Percentiles rank a stretch among this genome's conserved stretches.
Evolutionary conservation across 2,329 filamentous ascomycete species (phyloP).

Genomic region (Colletotrichum tropicicola): DNA sequence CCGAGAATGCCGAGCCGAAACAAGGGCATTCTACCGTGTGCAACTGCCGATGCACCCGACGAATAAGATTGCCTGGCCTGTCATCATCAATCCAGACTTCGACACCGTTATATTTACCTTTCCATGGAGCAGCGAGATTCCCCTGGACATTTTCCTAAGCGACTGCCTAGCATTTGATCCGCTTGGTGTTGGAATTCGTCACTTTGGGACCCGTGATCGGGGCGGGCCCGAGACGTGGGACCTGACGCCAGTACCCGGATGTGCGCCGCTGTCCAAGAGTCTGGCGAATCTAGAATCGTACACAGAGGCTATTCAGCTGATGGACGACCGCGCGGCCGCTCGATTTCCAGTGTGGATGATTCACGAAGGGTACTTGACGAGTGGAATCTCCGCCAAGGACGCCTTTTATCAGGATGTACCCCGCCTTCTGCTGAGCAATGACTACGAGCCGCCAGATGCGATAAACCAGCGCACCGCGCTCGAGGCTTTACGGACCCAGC

Average conservation of each 20-base stretch:
- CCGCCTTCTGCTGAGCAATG: slow-evolving; percentile 20
- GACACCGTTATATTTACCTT: slow-evolving; percentile 33
- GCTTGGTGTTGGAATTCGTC: slow-evolving; percentile 23
- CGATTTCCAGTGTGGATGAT: slow-evolving; percentile 31
- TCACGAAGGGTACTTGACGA: slow-evolving; percentile 28
- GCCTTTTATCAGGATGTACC: slow-evolving; percentile 24
- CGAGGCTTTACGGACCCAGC: slow-evolving; percentile 7
- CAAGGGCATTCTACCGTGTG: slow-evolving; percentile 33
- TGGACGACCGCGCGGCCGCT: slow-evolving; percentile 26
- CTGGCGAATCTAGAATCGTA: slow-evolving; percentile 26
- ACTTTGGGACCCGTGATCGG: slow-evolving; percentile 26
- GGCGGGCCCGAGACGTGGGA: slow-evolving; percentile 30
- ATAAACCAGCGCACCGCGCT: slow-evolving; percentile 22
- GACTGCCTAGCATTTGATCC: slow-evolving; percentile 29
- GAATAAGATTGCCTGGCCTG: slow-evolving; percentile 30
- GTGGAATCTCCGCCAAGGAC: slow-evolving; percentile 21
- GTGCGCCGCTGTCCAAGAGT: slow-evolving; percentile 20
- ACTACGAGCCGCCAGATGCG: slow-evolving; percentile 25
- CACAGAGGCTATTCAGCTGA: slow-evolving; percentile 29
- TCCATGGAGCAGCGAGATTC: slow-evolving; percentile 30
- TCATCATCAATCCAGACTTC: slow-evolving; percentile 32
- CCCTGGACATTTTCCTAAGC: slow-evolving; percentile 28
- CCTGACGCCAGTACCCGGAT: slow-evolving; percentile 26
- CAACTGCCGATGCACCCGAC: slow-evolving; percentile 31
- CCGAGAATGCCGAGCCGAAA: slow-evolving; percentile 31